Conservation (phyloP, 116 monocot species). For the Cymodocea nodosa region DNA sequence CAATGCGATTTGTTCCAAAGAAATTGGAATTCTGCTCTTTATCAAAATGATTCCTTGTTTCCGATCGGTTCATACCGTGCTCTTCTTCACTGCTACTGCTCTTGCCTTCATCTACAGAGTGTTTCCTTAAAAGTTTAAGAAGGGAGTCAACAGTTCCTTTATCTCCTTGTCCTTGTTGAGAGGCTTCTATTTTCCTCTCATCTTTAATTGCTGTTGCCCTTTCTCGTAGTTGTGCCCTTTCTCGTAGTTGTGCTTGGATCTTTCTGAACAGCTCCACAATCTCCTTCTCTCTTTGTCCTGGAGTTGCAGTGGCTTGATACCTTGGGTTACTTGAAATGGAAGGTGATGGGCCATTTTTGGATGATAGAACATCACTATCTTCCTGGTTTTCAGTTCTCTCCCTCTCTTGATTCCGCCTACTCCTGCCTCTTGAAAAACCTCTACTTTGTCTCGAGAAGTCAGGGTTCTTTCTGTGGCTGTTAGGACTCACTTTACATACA, state of each 20-base stretch:
- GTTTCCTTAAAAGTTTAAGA: slow-evolving; percentile 70
- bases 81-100: slow-evolving; percentile 17
- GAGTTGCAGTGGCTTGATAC: slow-evolving; percentile 52
- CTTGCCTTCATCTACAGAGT: slow-evolving; percentile 49
- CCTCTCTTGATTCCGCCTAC: slow-evolving; percentile 34
- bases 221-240: slow-evolving; percentile 53
- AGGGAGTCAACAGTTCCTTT: slow-evolving; percentile 82
- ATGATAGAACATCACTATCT: slow-evolving; percentile 27
- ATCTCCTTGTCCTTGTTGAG: slow-evolving; percentile 44
- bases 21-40: slow-evolving; percentile 38
- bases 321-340: slow-evolving; percentile 45
- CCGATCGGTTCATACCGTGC: slow-evolving; percentile 14
- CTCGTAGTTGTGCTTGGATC: slow-evolving; percentile 66
- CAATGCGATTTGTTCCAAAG: slow-evolving; percentile 22
- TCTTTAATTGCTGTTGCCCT: slow-evolving; percentile 44
- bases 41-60: slow-evolving; percentile 21
- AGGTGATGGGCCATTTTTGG: slow-evolving; percentile 61
- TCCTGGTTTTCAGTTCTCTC: slow-evolving; percentile 39
- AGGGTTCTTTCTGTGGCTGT: slow-evolving; percentile 47
- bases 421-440: slow-evolving; percentile 34
- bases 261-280: slow-evolving; percentile 86
- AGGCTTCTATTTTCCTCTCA: slow-evolving; percentile 59
- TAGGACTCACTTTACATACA: slow-evolving; percentile 26
- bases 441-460: slow-evolving; percentile 57
- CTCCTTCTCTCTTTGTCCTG: slow-evolving; percentile 68